A percentile compares a stretch with the other conserved stretches of the same genome.
Evolutionary conservation across 352 stramenopile species (phyloP).

Genomic region (Pythium brassicae): DNA sequence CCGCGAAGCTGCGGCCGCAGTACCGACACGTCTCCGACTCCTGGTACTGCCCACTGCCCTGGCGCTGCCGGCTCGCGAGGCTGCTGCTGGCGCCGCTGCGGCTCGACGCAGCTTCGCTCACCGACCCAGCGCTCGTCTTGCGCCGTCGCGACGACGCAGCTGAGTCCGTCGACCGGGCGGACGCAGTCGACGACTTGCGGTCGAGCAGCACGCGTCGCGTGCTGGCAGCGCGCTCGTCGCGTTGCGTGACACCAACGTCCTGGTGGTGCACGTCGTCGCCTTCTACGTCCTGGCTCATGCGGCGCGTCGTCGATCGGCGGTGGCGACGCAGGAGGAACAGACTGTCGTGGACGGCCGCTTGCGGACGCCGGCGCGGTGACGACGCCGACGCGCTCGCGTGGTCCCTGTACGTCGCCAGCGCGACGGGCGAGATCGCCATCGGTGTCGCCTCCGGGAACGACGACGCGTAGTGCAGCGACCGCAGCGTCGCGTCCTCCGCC

Average conservation of each 20-base stretch:
- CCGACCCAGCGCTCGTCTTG: conserved; percentile 7
- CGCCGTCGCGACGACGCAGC: background rate
- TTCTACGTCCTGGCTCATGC: background rate
- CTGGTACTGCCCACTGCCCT: conserved; percentile 12
- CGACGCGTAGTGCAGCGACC: conserved; percentile 68
- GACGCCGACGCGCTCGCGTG: background rate
- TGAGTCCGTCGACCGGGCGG: conserved; percentile 2
- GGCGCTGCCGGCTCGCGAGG: background rate
- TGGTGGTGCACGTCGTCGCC: background rate
- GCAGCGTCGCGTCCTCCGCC: conserved; percentile 56
- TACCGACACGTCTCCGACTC: conserved; percentile 70
- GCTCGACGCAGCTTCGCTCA: background rate
- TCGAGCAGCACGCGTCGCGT: background rate
- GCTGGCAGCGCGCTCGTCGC: background rate
- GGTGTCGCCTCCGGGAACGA: conserved; percentile 55
- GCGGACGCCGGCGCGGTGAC: background rate
- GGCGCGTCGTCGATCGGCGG: background rate
- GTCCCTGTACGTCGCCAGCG: conserved; percentile 6
- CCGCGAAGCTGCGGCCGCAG: conserved; percentile 72
- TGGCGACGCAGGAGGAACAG: conserved; percentile 33
- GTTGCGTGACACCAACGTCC: no score
- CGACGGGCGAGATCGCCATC: conserved; percentile 16
- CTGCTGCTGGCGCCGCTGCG: conserved; percentile 2
- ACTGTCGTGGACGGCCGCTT: conserved; percentile 36
- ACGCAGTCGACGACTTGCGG: conserved; percentile 4